phyloP scores from a whole-genome alignment of 2,329 filamentous ascomycete genomes.

The Hymenotorrendiella dingleyae region DNA sequence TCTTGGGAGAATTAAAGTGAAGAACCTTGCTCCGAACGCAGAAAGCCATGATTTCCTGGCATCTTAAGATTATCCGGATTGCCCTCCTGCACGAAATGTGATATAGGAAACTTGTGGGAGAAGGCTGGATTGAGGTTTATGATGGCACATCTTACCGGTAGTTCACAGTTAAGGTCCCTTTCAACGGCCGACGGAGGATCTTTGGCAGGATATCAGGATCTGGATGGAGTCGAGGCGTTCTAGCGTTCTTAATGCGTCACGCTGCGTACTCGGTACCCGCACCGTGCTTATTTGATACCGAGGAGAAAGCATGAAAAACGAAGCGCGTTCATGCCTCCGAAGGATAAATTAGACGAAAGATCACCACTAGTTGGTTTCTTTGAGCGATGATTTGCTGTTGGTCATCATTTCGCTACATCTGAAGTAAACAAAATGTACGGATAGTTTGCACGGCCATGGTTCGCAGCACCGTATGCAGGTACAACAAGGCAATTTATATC shows the following conservation, averaged over 20 bases:
- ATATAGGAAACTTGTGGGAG: background rate
- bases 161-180: too few species aligned
- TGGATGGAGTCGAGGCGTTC: conserved; percentile 13
- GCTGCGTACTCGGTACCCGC: conserved; percentile 10
- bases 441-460: too few species aligned
- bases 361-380: background rate
- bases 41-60: background rate
- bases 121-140: background rate
- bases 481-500: too few species aligned
- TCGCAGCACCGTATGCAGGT: too few species aligned
- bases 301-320: conserved; percentile 4
- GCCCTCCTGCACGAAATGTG: too few species aligned
- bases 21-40: background rate
- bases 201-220: background rate
- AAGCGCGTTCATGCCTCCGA: conserved; percentile 4
- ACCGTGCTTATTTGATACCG: conserved; percentile 8
- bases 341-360: background rate
- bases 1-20: conserved; percentile 76
- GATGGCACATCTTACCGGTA: background rate
- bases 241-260: conserved; percentile 27
- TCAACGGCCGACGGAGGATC: background rate
- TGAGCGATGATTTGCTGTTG: too few species aligned
- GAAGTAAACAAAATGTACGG: too few species aligned
- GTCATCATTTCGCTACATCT: too few species aligned
- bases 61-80: too few species aligned